Evolutionary conservation across 805 yeast species (phyloP), one percentile per base, ranked within the genome.

Genomic region (Metschnikowia kofuensis): DNA sequence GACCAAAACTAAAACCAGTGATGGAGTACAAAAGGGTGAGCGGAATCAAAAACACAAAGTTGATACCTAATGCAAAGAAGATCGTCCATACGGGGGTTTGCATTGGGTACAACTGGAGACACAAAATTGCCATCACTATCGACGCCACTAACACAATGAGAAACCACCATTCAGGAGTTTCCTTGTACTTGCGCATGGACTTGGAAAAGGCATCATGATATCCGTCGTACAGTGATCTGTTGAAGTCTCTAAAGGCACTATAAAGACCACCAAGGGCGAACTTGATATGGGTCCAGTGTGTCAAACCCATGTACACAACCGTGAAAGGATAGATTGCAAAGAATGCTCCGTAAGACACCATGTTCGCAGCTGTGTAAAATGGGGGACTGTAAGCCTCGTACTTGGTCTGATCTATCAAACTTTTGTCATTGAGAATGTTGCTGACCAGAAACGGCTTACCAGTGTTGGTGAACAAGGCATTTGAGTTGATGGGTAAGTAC

Each of bases 91-190:
- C 67, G n/a, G 77, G 77, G 68, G 70, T 65, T 54, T 72, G 73
- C 26, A 74, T 71, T 47, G 62, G 46, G 72, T 75, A 70, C 35
- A 58, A 66, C 57, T 67, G 58, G 42, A 71, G 57, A 31, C 75
- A 66, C 15, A 63, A 72, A 48, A 72, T 63, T 10, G 76, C 60
- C 47, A 70, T 48, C 15, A 63, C 75, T 53, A 71, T 61, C 47
- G 65, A 60, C 7, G 59, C 49, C 9, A 69, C 52, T 51, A 69
- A 66, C 8, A 66, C 55, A 38, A 67, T 43, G 6, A 48, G 50
- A 48, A 57, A 72, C 75, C 77, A 72, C 77, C 77, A 73, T 47
- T 72, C 76, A 39, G 77, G 77, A 12, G 68, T 67, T 55, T 66
- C 68, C 47, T 62, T 67, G 54, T 58, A 73, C 45, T 69, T 69